Evolutionary conservation across 352 stramenopile genomes (phyloP), one percentile per base, ranked within the genome.

Genomic region (Blastocystis sp.): DNA sequence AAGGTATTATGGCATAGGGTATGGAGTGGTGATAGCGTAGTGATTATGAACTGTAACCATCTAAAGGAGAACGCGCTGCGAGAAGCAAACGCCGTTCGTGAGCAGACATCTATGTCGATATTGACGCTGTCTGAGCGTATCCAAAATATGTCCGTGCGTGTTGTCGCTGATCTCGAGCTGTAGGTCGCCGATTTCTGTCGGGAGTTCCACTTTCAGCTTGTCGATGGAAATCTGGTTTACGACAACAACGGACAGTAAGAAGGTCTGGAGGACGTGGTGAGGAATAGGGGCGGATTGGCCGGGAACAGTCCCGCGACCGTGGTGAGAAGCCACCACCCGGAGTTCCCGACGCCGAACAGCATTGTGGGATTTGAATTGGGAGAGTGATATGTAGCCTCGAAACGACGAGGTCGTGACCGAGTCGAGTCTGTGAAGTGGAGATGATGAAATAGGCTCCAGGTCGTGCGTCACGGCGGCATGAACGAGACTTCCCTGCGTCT

Each of bases 181-280:
- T 61, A 84, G 74, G 52, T 84, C 10, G n/a, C 52, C 23, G 74
- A 84, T n/a, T 84, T 84, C 41, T 84, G 74, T 19, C 38, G 69
- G 45, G 74, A 84, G 17, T 84, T 70, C 45, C 21, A 53, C n/a
- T 84, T 70, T 34, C 40, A 67, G 28, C 34, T 84, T 59, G 45
- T 84, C 17, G 74, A 84, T 56, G 74, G 61, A 45, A 69, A 84
- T 70, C 28, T 84, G 48, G 74, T 64, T n/a, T 56, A 56, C 48
- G 5, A 14, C 5, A 56, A 56, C 14, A 34, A 34, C 28, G 28
- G 28, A 34, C 28, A 34, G 28, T 34, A 34, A 34, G 28, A 34
- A 34, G 28, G 28, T 34, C 28, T 34, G 28, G 28, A 34, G 28
- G 28, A 34, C 0, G 28, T 34, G 28, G 28, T 34, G 28, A 34